A percentile compares a stretch with the other conserved stretches of the same genome.
Conservation (phyloP, 257 asterid species). For the Capsicum baccatum region DNA sequence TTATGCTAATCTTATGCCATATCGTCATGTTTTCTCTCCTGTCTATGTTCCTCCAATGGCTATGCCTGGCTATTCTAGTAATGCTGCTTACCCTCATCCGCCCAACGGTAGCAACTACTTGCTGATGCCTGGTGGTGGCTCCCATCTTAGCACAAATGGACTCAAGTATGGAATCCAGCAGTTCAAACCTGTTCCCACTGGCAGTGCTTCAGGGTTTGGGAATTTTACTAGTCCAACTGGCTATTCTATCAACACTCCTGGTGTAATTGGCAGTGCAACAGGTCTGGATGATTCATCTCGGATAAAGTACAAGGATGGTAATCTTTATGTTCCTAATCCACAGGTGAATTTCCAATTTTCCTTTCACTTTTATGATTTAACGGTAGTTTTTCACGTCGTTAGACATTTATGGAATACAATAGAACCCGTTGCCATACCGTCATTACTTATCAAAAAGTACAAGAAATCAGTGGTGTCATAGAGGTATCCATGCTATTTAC, state of each 20-base stretch:
- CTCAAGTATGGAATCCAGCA: conserved; percentile 91
- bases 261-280: conserved; percentile 68
- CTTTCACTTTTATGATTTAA: not conserved
- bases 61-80: conserved; percentile 85
- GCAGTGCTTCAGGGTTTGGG: conserved; percentile 78
- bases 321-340: conserved; percentile 75
- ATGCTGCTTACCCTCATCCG: conserved; percentile 85
- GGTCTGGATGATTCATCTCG: conserved; percentile 94
- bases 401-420: not conserved
- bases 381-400: not conserved
- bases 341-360: conserved; percentile 59
- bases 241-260: conserved; percentile 78
- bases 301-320: conserved; percentile 79
- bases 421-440: not conserved
- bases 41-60: conserved; percentile 91
- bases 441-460: not conserved
- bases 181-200: conserved; percentile 77
- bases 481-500: not conserved
- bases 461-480: not conserved
- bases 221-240: conserved; percentile 79
- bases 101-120: conserved; percentile 84
- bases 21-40: conserved; percentile 77
- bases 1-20: conserved; percentile 85
- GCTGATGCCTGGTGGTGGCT: conserved; percentile 87
- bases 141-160: conserved; percentile 67